Evolutionary conservation across 2,329 filamentous ascomycete genomes (phyloP).

Genomic region (Rhexocercosporidium sp.): DNA sequence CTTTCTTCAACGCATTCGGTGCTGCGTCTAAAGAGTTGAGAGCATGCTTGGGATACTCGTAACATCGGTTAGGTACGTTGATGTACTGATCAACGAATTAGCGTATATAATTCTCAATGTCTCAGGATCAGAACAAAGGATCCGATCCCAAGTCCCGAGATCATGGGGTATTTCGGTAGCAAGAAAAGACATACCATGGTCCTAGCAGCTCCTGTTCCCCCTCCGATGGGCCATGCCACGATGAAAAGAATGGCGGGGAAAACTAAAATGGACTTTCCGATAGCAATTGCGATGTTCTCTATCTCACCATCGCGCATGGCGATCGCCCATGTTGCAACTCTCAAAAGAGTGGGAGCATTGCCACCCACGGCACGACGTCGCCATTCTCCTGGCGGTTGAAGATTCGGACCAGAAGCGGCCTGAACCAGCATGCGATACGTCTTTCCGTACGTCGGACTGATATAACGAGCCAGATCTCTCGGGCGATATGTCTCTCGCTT

Average conservation of each 20-base stretch:
- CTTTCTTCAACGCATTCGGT: not conserved
- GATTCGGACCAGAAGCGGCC: not conserved
- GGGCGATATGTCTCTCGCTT: conserved; percentile 10
- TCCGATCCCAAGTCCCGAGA: no score
- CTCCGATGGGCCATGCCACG: not conserved
- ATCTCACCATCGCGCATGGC: not conserved
- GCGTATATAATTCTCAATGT: no score
- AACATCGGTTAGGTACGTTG: not conserved
- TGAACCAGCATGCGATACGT: conserved; percentile 5
- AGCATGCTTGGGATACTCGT: conserved; percentile 7
- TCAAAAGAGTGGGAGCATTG: not conserved
- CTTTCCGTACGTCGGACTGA: conserved; percentile 5
- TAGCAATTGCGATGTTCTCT: not conserved
- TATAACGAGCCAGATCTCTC: not conserved
- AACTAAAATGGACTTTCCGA: conserved; percentile 3
- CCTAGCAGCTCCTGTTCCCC: not conserved
- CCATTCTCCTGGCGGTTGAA: conserved; percentile 4
- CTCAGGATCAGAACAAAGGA: no score
- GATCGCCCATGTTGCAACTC: conserved; percentile 2
- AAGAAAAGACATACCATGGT: no score
- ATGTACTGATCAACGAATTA: no score
- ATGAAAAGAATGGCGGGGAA: not conserved
- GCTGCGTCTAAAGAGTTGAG: conserved; percentile 3
- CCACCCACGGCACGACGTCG: not conserved
- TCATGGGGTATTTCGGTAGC: no score